Evolutionary conservation across 2,329 filamentous ascomycete species (phyloP).

Genomic region (Cercospora sp.): DNA sequence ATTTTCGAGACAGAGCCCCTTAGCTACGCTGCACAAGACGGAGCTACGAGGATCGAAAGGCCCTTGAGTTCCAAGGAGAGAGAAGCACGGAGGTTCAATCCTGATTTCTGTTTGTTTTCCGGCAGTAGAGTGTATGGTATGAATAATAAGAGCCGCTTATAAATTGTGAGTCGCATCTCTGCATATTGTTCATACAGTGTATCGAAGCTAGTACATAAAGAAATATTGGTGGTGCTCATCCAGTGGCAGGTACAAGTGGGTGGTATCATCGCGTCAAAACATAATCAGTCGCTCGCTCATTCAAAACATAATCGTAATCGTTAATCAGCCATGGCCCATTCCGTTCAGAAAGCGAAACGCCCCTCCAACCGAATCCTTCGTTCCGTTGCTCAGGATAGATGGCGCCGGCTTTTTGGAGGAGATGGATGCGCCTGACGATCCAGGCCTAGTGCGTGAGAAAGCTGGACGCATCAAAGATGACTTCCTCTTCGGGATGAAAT

Average conservation of each 20-base stretch:
- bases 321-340: not conserved
- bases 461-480: slow-evolving; percentile 4
- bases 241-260: not conserved
- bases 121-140: too few relatives aligned
- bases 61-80: too few relatives aligned
- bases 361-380: not conserved
- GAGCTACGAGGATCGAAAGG: too few relatives aligned
- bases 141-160: too few relatives aligned
- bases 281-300: not conserved
- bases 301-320: not conserved
- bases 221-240: not conserved
- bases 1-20: too few relatives aligned
- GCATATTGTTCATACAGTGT: not conserved
- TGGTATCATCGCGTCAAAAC: slow-evolving; percentile 4
- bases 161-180: too few relatives aligned
- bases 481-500: slow-evolving; percentile 5
- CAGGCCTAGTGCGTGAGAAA: not conserved
- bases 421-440: not conserved
- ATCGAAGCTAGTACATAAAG: not conserved
- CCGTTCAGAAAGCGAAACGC: not conserved
- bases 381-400: not conserved
- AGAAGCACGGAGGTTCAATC: too few relatives aligned
- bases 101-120: too few relatives aligned
- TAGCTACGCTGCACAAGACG: too few relatives aligned
- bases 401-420: slow-evolving; percentile 4